Evolutionary conservation across 2,329 filamentous ascomycete species (phyloP).

Genomic region (Fusarium paranaense): DNA sequence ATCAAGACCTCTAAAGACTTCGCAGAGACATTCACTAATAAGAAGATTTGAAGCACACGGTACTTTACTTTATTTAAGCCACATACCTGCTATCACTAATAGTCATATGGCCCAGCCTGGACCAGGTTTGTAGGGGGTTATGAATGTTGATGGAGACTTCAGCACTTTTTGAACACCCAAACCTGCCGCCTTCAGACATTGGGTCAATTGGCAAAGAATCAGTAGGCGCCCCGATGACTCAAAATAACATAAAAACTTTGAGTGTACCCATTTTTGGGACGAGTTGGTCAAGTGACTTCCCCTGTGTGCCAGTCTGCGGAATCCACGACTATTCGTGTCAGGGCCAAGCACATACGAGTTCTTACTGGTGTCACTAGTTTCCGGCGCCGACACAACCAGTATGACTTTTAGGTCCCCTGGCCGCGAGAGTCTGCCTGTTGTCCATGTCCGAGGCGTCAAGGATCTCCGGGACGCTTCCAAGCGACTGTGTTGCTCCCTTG

Average conservation of each 20-base stretch:
- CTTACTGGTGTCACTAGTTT: constrained; percentile 86
- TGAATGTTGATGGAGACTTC: constrained; percentile 48
- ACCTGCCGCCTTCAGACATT: constrained; percentile 42
- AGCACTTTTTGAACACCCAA: constrained; percentile 45
- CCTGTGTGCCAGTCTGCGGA: constrained; percentile 46
- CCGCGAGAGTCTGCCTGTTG: constrained; percentile 63
- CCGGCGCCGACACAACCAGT: constrained; percentile 80
- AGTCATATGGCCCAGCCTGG: constrained; percentile 79
- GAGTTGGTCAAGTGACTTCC: constrained; percentile 64
- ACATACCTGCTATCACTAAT: constrained; percentile 75
- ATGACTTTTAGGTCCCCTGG: not conserved
- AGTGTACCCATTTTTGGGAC: constrained; percentile 65
- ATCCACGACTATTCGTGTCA: constrained; percentile 49
- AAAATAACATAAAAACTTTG: constrained; percentile 59
- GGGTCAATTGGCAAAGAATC: constrained; percentile 45
- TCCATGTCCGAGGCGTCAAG: constrained; percentile 77
- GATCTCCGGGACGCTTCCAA: constrained; percentile 69
- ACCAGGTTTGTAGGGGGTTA: not conserved
- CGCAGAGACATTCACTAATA: constrained; percentile 80
- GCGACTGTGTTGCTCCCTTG: constrained; percentile 74
- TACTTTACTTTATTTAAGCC: constrained; percentile 81
- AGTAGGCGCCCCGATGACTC: constrained; percentile 37
- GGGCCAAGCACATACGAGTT: constrained; percentile 70
- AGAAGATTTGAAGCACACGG: constrained; percentile 86
- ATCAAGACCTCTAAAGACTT: constrained; percentile 56